Percentiles rank a stretch among this genome's conserved stretches.
These are phyloP conservation scores for Talaromyces atroroseus DNA, from an alignment of 2,329 filamentous ascomycete genomes.

Conservation along the genomic window DNA sequence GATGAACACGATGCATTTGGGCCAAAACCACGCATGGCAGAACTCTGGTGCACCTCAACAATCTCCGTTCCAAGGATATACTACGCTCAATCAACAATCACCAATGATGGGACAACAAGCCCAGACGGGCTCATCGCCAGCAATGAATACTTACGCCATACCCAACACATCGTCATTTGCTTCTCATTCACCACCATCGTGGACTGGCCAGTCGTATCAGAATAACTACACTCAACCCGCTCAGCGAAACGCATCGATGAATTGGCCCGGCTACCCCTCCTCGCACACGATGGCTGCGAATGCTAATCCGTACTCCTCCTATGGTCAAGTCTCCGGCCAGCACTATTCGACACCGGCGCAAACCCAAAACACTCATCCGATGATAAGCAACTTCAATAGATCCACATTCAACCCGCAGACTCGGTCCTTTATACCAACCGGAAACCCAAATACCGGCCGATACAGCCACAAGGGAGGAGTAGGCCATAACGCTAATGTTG, in stretches of 20 bases:
- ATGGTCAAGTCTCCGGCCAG: conserved; percentile 69
- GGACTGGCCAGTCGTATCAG: conserved; percentile 31
- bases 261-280: conserved; percentile 35
- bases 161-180: conserved; percentile 28
- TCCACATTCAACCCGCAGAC: conserved; percentile 92
- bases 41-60: conserved; percentile 29
- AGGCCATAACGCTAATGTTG: conserved; percentile 23
- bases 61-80: conserved; percentile 33
- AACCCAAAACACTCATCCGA: conserved; percentile 69
- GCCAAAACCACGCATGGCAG: conserved; percentile 32
- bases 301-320: conserved; percentile 65
- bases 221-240: conserved; percentile 29
- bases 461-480: conserved; percentile 28
- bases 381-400: conserved; percentile 77
- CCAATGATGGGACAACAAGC: conserved; percentile 33
- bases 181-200: conserved; percentile 24
- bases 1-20: conserved; percentile 31
- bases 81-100: conserved; percentile 33
- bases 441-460: conserved; percentile 29
- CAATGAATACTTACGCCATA: conserved; percentile 33
- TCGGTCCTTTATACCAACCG: conserved; percentile 76
- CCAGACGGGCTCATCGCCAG: conserved; percentile 33
- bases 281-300: conserved; percentile 29
- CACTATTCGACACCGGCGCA: conserved; percentile 54
- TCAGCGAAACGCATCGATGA: conserved; percentile 35